These are phyloP conservation scores for Anaeramoeba flamelloides DNA, from an alignment of 78 protist genomes.

Conservation along the genomic window DNA sequence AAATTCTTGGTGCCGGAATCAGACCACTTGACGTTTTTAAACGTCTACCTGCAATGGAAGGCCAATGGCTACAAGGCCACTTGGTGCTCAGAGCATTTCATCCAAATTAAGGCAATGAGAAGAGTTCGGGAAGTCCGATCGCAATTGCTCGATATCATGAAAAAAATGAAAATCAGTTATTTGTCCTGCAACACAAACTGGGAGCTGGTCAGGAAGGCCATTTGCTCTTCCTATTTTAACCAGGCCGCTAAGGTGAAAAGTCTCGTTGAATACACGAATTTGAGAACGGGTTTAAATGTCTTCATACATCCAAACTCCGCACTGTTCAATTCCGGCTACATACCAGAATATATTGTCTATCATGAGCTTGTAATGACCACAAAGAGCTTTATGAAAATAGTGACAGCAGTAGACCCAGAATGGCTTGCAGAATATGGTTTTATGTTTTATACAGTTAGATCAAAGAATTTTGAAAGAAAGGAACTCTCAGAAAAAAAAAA, in stretches of 20 bases:
- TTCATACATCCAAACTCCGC: slow-evolving; percentile 85
- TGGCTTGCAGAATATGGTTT: slow-evolving; percentile 92
- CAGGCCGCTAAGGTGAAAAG: slow-evolving; percentile 19
- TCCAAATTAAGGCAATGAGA: slow-evolving; percentile 67
- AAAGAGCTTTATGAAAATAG: slow-evolving; percentile 85
- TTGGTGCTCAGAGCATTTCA: slow-evolving; percentile 75
- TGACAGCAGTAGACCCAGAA: slow-evolving; percentile 81
- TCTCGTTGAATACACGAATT: slow-evolving; percentile 78
- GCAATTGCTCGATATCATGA: slow-evolving; percentile 77
- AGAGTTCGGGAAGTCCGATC: slow-evolving; percentile 64
- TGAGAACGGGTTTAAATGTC: slow-evolving; percentile 85
- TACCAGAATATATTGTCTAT: slow-evolving; percentile 93
- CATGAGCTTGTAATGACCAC: slow-evolving; percentile 91
- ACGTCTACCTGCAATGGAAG: slow-evolving; percentile 77
- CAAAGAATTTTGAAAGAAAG: too few relatives aligned
- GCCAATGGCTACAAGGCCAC: slow-evolving; percentile 25
- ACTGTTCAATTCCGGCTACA: slow-evolving; percentile 62
- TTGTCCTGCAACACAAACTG: slow-evolving; percentile 47
- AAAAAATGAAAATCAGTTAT: slow-evolving; percentile 15
- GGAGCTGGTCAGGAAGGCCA: slow-evolving; percentile 55
- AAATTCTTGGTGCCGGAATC: slow-evolving; percentile 77
- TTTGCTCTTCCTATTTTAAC: slow-evolving; percentile 6
- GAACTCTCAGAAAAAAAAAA: too few relatives aligned
- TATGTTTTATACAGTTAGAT: slow-evolving; percentile 20
- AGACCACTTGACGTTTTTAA: slow-evolving; percentile 86